Conservation (phyloP, 192 early-diverging fungal genomes). For the Podochytrium sp. region DNA sequence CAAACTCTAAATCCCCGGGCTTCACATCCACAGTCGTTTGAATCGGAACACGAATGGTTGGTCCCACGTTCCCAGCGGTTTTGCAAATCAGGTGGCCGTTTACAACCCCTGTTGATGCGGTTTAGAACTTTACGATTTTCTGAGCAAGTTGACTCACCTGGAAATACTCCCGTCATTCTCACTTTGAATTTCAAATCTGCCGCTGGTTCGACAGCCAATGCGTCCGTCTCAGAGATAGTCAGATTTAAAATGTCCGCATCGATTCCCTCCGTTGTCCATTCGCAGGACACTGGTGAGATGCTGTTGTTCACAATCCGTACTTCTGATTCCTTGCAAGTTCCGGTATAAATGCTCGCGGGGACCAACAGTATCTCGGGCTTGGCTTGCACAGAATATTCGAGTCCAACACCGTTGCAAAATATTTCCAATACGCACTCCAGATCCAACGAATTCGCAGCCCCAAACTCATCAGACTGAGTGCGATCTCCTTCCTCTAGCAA, state of each 20-base stretch:
- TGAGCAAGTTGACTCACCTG: constrained; percentile 14
- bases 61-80: constrained; percentile 37
- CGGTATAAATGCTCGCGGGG: constrained; percentile 33
- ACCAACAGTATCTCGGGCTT: constrained; percentile 36
- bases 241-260: constrained; percentile 21
- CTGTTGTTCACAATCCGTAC: constrained; percentile 43
- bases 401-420: constrained; percentile 34
- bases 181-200: neutral
- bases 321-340: constrained; percentile 3
- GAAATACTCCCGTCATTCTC: constrained; percentile 11
- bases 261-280: constrained; percentile 36
- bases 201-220: neutral
- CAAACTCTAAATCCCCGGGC: constrained; percentile 39
- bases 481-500: constrained; percentile 36
- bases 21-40: constrained; percentile 29
- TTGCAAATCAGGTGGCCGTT: constrained; percentile 41
- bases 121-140: too few relatives aligned
- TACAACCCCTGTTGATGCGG: constrained; percentile 17
- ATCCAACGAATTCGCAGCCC: neutral
- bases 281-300: constrained; percentile 42
- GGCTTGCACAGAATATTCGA: constrained; percentile 26
- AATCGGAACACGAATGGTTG: constrained; percentile 37
- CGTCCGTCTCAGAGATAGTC: neutral
- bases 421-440: constrained; percentile 36
- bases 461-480: neutral